Evolutionary conservation across 495 filamentous ascomycete species (phyloP), one percentile per base, ranked within the genome.

Genomic region (Rusavskia elegans): DNA sequence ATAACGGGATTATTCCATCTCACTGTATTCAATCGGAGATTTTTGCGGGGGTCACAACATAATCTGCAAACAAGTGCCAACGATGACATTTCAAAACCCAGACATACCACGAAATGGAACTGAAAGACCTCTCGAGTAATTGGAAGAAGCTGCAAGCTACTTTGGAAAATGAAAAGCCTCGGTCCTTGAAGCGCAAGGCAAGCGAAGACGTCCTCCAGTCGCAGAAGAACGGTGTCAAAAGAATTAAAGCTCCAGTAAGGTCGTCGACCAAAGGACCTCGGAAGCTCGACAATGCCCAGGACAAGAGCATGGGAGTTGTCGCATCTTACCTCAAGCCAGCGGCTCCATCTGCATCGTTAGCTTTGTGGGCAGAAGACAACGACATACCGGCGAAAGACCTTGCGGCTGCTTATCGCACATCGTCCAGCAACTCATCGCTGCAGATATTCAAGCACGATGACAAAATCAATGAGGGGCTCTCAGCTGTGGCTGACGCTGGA

Each of bases 121-220:
- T 68, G 23, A 65, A 68, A 51, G 61, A 58, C 39, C 67, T 77
- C 38, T 77, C 74, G 53, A 69, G 67, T 53, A 88, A 88, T 67
- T 87, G 83, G 82, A 83, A 84, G 61, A 85, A 80, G 65, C 72
- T 87, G 53, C 81, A 85, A 71, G 76, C 68, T 54, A 74, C 72
- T 36, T 66, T 85, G 50, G 77, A 80, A 57, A 68, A 75, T 49
- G 71, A 79, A 16, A 65, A 48, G n/a, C 37, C 53, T 17, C 56
- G 48, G 23, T 13, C 49, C 51, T 25, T 39, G 3, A 55, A 54
- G 35, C 53, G 53, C 6, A 57, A 59, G 35, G 50, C 57, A 32
- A 56, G 30, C 49, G 49, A 53, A 19, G 27, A 45, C 35, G 27
- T 50, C 37, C 32, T 51, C 7, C 38, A 51, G 37, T 39, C 55